Evolutionary conservation across 768 basidiomycete genomes (phyloP).

Genomic region (Phylloporus sp.): DNA sequence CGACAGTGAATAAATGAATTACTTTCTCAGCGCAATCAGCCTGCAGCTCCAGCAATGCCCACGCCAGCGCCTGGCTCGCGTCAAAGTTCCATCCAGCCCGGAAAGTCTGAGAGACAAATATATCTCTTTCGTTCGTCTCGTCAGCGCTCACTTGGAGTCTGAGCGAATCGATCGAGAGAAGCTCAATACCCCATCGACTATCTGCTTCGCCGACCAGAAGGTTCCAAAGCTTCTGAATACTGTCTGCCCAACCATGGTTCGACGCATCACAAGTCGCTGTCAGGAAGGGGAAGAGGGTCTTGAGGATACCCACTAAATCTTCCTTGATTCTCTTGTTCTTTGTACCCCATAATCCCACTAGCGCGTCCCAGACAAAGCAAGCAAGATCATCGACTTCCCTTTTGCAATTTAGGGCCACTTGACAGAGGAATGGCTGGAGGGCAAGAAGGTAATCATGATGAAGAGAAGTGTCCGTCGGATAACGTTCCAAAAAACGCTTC

Average conservation of each 20-base stretch:
- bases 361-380: conserved; percentile 51
- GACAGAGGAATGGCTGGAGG: conserved; percentile 64
- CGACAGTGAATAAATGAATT: conserved; percentile 9
- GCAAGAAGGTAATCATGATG: conserved; percentile 71
- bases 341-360: conserved; percentile 74
- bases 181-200: conserved; percentile 59
- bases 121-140: conserved; percentile 21
- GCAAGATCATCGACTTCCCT: conserved; percentile 59
- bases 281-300: conserved; percentile 69
- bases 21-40: conserved; percentile 76
- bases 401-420: conserved; percentile 74
- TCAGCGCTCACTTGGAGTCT: conserved; percentile 45
- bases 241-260: conserved; percentile 41
- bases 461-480: conserved; percentile 72
- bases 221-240: conserved; percentile 51
- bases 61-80: conserved; percentile 63
- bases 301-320: conserved; percentile 69
- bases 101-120: conserved; percentile 67
- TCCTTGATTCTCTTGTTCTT: conserved; percentile 79
- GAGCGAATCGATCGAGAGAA: conserved; percentile 61
- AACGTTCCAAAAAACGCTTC: conserved; percentile 58
- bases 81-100: conserved; percentile 73
- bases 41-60: conserved; percentile 76
- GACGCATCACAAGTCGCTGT: conserved; percentile 34
- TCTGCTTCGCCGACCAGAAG: conserved; percentile 61